Evolutionary conservation across 345 rosid genomes (phyloP).

Genomic region (Eucalyptus sp.): DNA sequence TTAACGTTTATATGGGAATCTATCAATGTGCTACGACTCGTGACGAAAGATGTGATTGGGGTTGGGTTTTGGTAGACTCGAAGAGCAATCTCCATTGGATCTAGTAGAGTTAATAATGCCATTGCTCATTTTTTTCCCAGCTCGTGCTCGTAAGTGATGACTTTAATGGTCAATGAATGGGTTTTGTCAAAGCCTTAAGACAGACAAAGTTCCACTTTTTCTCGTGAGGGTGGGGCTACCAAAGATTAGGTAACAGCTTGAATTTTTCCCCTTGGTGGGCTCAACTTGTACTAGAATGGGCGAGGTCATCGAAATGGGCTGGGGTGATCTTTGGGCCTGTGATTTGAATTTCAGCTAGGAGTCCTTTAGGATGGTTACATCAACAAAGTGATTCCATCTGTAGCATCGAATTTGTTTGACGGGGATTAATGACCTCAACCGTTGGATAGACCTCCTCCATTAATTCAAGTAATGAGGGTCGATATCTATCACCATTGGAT

Average conservation of each 20-base stretch:
- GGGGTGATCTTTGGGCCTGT: background rate
- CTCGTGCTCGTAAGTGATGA: background rate
- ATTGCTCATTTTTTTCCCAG: background rate
- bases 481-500: background rate
- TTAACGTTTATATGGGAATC: rapidly evolving
- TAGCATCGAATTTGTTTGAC: background rate
- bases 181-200: background rate
- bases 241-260: background rate
- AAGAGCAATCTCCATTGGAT: background rate
- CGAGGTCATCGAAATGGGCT: background rate
- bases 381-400: background rate
- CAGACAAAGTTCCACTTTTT: background rate
- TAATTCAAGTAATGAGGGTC: too few relatives aligned
- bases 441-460: background rate
- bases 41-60: background rate
- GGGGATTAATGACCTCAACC: background rate
- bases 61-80: background rate
- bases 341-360: background rate
- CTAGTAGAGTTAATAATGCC: background rate
- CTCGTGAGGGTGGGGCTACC: background rate
- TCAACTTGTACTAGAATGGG: background rate
- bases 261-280: background rate
- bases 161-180: background rate
- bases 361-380: background rate
- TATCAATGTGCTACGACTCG: background rate